Conservation (phyloP, 2,329 filamentous ascomycete genomes). For the Thielaviopsis punctulata region DNA sequence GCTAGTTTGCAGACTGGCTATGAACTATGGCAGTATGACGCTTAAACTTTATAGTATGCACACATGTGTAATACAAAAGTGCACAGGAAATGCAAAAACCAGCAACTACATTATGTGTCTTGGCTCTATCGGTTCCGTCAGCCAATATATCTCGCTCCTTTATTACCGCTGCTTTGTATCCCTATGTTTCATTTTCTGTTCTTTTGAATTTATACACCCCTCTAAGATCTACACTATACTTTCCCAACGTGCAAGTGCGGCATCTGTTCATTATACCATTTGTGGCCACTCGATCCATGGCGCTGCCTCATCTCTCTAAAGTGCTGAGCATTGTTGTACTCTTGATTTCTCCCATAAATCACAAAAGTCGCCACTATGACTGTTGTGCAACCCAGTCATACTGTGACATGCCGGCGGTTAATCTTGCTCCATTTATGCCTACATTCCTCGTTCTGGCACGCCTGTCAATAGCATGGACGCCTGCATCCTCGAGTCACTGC, state of each 20-base stretch:
- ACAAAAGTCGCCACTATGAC: too few species aligned
- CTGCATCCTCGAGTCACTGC: background rate
- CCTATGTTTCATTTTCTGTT: too few species aligned
- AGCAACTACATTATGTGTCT: background rate
- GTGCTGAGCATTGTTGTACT: too few species aligned
- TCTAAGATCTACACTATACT: too few species aligned
- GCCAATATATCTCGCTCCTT: background rate
- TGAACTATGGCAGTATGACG: slow-evolving; percentile 11
- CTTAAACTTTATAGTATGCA: background rate
- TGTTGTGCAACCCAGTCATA: background rate
- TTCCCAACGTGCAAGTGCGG: too few species aligned
- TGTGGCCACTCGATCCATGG: background rate
- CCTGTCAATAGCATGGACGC: background rate
- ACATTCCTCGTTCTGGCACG: background rate
- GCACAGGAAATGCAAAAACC: background rate
- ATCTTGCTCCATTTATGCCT: background rate
- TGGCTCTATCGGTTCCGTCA: background rate
- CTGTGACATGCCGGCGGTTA: background rate
- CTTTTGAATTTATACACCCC: too few species aligned
- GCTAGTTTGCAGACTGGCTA: slow-evolving; percentile 15
- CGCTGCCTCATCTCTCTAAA: background rate
- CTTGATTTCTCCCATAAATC: too few species aligned
- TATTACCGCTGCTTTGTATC: background rate
- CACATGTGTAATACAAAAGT: too few species aligned
- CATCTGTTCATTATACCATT: too few species aligned